Conservation (phyloP, 139 green algal genomes). For the Chlamydomonas sp. region DNA sequence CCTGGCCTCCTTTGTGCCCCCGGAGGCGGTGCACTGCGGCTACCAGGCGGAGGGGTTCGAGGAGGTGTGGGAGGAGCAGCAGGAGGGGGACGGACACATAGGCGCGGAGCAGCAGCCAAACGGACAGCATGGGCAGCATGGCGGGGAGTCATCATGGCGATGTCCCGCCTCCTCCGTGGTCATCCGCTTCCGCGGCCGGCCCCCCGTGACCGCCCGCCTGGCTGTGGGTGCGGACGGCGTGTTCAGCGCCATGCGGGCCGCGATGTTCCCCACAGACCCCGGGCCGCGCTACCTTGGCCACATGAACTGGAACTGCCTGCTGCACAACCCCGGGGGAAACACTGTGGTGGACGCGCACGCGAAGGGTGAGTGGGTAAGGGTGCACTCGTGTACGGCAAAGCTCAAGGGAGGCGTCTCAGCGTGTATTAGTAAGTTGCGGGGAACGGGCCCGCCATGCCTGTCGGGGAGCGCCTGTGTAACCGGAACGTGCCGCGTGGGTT, state of each 20-base stretch:
- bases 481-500: too few species aligned
- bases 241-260: constrained; percentile 34
- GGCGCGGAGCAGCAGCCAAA: neutral
- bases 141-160: too few species aligned
- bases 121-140: too few species aligned
- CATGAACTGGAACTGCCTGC: constrained; percentile 67
- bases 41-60: constrained; percentile 41
- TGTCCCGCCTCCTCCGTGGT: neutral
- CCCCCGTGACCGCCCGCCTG: constrained; percentile 44
- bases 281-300: constrained; percentile 49
- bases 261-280: constrained; percentile 49
- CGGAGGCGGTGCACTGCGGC: constrained; percentile 44
- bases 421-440: too few species aligned
- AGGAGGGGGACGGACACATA: neutral
- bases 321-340: constrained; percentile 38
- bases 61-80: constrained; percentile 25
- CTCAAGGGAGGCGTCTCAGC: too few species aligned
- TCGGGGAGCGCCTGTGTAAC: too few species aligned
- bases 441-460: too few species aligned
- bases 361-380: neutral
- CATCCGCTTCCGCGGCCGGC: constrained; percentile 21
- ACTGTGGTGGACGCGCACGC: constrained; percentile 18
- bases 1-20: constrained; percentile 18
- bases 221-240: constrained; percentile 62
- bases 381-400: too few species aligned